Evolutionary conservation across 1,139 yeast genomes (phyloP), one percentile per base, ranked within the genome.

Genomic region (Geotrichum cucujoidarum): DNA sequence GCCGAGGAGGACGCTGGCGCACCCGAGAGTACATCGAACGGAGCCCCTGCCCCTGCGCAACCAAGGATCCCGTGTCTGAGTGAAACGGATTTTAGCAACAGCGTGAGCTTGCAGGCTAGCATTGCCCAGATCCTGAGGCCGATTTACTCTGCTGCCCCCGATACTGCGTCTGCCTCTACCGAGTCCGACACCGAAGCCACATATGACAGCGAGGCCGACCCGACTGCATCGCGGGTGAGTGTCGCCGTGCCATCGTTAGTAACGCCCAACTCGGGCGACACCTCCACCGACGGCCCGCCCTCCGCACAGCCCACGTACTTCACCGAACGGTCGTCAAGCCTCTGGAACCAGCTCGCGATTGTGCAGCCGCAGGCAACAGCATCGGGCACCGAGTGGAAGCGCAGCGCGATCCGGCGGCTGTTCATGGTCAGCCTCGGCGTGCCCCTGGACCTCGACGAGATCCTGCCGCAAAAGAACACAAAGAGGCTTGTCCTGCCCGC

Each of bases 381-480:
- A 24, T 24, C 27, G 10, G 10, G 53, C 7, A 52, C 54, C n/a
- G 79, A 77, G 56, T 82, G 88, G 88, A 70, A 70, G 31, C 71
- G 72, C 49, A 78, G 79, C 66, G 72, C 77, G 30, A 72, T 80
- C 24, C 74, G 87, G 36, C 76, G 80, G 55, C 72, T 74, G 54
- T 62, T 82, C 42, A 67, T 82, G 39, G 71, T 78, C 14, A 72
- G 76, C 13, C 65, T 81, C 36, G 84, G 84, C 0, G 73, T 81
- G 7, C 84, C 85, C 0, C 72, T 80, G 35, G 78, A 79, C 54
- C 63, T 78, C 32, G 83, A 79, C 58, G 80, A 77, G 54, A 60
- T 76, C 22, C 56, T 66, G 45, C 71, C 72, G 13, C 57, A 58
- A 27, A 58, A 58, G 30, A 60, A 60, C 39, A 59, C 65, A 8